Conservation (phyloP, 495 filamentous ascomycete species). For the Aspergillus egyptiacus region DNA sequence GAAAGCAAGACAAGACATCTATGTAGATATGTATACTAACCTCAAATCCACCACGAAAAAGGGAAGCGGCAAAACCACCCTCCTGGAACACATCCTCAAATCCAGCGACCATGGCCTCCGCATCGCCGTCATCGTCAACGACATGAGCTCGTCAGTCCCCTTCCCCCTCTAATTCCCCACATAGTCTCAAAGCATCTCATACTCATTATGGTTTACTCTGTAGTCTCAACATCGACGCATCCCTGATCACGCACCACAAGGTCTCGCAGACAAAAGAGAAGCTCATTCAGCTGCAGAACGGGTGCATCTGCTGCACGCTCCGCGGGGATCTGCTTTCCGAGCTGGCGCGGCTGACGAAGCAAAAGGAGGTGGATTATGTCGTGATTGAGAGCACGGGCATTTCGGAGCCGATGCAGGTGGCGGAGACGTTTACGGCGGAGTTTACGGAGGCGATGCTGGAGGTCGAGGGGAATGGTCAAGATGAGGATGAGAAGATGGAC, state of each 20-base stretch:
- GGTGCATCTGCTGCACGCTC: slow-evolving; percentile 58
- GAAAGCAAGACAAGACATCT: too few species aligned
- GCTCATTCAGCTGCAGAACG: slow-evolving; percentile 56
- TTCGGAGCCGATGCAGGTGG: slow-evolving; percentile 58
- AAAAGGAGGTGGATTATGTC: slow-evolving; percentile 49
- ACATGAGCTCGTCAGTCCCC: slow-evolving; percentile 43
- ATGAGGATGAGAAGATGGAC: slow-evolving; percentile 21
- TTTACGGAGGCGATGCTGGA: slow-evolving; percentile 42
- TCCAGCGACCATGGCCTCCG: slow-evolving; percentile 47
- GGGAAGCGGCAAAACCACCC: slow-evolving; percentile 54
- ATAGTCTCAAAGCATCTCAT: background rate
- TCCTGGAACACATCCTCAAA: slow-evolving; percentile 50
- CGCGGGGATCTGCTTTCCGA: slow-evolving; percentile 53
- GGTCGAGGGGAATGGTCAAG: too few species aligned
- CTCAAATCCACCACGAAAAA: slow-evolving; percentile 12
- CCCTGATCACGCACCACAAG: slow-evolving; percentile 48
- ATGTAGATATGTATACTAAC: too few species aligned
- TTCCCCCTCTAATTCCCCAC: background rate
- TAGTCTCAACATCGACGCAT: slow-evolving; percentile 51
- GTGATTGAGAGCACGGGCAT: slow-evolving; percentile 57
- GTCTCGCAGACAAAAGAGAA: slow-evolving; percentile 49
- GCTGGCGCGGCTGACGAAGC: slow-evolving; percentile 43
- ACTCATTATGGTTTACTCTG: background rate
- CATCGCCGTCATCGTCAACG: slow-evolving; percentile 55
- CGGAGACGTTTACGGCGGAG: slow-evolving; percentile 53